These are phyloP conservation scores for Penicillium argentinense DNA, from an alignment of 495 filamentous ascomycete species.

Conservation along the genomic window DNA sequence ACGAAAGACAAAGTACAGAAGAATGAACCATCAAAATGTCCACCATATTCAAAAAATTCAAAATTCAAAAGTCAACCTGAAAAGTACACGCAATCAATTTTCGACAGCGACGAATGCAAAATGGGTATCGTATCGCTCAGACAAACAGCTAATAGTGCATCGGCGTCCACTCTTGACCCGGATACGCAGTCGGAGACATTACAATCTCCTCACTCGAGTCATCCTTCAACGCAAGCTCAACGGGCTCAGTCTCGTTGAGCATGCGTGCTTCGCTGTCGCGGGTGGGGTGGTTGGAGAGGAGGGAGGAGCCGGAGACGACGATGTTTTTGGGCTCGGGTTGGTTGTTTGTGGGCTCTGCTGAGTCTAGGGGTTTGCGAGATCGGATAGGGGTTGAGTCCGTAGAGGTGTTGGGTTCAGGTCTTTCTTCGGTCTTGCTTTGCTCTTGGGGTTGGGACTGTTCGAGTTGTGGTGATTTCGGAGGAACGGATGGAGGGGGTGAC, in stretches of 20 bases:
- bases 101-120: no score
- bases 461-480: neutral
- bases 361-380: slow-evolving; percentile 11
- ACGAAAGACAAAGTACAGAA: no score
- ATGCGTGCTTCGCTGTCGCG: slow-evolving; percentile 18
- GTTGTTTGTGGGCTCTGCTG: neutral
- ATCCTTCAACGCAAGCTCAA: slow-evolving; percentile 44
- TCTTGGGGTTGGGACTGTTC: neutral
- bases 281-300: slow-evolving; percentile 24
- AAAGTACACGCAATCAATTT: no score
- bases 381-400: no score
- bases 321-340: slow-evolving; percentile 6
- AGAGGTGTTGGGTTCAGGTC: neutral
- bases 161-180: slow-evolving; percentile 81
- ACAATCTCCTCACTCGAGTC: slow-evolving; percentile 55
- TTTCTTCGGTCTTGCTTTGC: neutral
- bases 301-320: slow-evolving; percentile 7
- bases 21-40: no score
- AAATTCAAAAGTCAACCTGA: no score
- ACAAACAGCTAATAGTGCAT: slow-evolving; percentile 22
- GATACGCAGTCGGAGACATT: slow-evolving; percentile 79
- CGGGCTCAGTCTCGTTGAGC: slow-evolving; percentile 27
- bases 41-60: no score
- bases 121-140: slow-evolving; percentile 17
- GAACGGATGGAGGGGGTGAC: neutral